A percentile compares a stretch with the other conserved stretches of the same genome.
Conservation (phyloP, 495 filamentous ascomycete species). For the Hypoxylon fuscum region DNA sequence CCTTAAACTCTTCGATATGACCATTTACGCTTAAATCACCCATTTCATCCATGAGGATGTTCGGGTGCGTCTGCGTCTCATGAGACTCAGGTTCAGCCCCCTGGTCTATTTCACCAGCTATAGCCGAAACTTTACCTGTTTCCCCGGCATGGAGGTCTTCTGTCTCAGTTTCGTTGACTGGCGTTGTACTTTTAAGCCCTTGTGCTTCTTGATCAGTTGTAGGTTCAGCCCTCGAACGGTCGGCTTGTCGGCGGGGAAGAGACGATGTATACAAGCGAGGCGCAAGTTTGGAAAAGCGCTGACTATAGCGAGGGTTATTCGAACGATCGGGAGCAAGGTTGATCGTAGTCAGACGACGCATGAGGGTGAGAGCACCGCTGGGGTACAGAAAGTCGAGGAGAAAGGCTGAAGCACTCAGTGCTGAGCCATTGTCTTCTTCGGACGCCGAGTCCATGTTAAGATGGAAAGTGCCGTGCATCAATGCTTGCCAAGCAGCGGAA, state of each 20-base stretch:
- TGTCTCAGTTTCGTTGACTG: background rate
- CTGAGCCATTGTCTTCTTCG: slow-evolving; percentile 29
- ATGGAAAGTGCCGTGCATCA: slow-evolving; percentile 45
- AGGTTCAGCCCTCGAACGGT: background rate
- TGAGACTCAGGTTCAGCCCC: background rate
- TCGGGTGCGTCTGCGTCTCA: background rate
- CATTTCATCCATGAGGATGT: background rate
- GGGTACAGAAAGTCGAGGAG: slow-evolving; percentile 74
- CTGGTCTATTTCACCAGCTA: background rate
- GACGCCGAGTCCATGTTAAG: slow-evolving; percentile 8
- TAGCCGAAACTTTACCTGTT: background rate
- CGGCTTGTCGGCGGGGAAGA: slow-evolving; percentile 11
- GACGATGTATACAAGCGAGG: slow-evolving; percentile 40
- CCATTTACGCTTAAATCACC: background rate
- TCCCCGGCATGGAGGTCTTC: background rate
- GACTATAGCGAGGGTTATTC: slow-evolving; percentile 16
- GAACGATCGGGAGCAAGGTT: slow-evolving; percentile 23
- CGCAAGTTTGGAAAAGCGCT: slow-evolving; percentile 14
- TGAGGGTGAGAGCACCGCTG: slow-evolving; percentile 56
- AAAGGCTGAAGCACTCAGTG: slow-evolving; percentile 51
- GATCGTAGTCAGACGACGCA: slow-evolving; percentile 49
- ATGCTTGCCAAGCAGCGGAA: slow-evolving; percentile 54
- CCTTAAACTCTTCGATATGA: slow-evolving; percentile 14
- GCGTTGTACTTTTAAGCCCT: background rate
- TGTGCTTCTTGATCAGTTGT: slow-evolving; percentile 1